phyloP scores from a whole-genome alignment of 495 filamentous ascomycete species.

The Chlorociboria aeruginascens region DNA sequence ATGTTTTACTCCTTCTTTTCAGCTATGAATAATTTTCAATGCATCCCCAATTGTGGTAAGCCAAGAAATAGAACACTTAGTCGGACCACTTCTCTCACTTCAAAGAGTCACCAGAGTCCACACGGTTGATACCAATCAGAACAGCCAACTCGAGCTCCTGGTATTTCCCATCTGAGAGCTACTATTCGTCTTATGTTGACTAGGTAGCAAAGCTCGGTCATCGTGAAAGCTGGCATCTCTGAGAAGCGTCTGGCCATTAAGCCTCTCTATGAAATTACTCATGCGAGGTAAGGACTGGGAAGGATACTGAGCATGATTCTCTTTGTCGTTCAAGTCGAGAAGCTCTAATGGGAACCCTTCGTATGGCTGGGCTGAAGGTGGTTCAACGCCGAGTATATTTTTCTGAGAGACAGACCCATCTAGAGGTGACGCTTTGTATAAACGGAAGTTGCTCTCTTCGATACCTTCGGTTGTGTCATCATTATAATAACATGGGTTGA shows the following conservation, averaged over 20 bases:
- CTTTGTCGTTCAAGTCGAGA: slow-evolving; percentile 1
- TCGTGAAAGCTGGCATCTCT: slow-evolving; percentile 11
- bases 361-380: background rate
- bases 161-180: background rate
- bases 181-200: slow-evolving; percentile 3
- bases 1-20: too few species aligned
- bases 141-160: too few species aligned
- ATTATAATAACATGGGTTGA: background rate
- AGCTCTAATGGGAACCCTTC: slow-evolving; percentile 8
- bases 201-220: slow-evolving; percentile 14
- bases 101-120: too few species aligned
- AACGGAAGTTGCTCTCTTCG: background rate
- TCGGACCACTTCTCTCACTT: too few species aligned
- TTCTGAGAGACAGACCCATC: background rate
- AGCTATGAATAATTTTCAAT: too few species aligned
- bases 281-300: slow-evolving; percentile 7
- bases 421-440: background rate
- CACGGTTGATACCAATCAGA: too few species aligned
- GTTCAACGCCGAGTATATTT: background rate
- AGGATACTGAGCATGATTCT: slow-evolving; percentile 1
- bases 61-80: too few species aligned
- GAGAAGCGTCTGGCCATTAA: background rate
- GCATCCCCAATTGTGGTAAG: too few species aligned
- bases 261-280: background rate
- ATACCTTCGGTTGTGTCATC: background rate